A percentile compares a stretch with the other conserved stretches of the same genome.
Evolutionary conservation across 2,329 filamentous ascomycete species (phyloP).

Genomic region (Phialemoniopsis sp.): DNA sequence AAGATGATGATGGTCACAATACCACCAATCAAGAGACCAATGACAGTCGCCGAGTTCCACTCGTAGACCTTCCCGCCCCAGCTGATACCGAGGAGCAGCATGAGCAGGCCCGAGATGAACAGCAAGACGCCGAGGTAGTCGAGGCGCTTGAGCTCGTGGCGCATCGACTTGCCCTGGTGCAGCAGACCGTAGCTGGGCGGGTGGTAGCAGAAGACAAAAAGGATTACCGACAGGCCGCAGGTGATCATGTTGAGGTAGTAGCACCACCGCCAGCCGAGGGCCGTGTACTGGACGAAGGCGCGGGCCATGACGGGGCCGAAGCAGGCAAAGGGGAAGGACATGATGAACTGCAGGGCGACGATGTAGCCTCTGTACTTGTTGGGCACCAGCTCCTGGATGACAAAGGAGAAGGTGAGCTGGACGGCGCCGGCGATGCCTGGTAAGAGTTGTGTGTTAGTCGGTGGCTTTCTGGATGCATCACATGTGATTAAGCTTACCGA

Average conservation of each 20-base stretch:
- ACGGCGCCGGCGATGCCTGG: conserved; percentile 30
- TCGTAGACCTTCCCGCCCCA: conserved; percentile 6
- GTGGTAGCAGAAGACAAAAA: conserved; percentile 1
- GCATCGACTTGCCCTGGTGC: not conserved
- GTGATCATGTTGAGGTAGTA: conserved; percentile 1
- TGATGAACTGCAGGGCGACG: conserved; percentile 29
- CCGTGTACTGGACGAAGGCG: not conserved
- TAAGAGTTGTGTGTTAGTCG: too few species aligned
- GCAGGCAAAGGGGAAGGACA: conserved; percentile 28
- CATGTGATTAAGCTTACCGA: too few species aligned
- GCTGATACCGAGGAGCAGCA: conserved; percentile 6
- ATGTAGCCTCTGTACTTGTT: conserved; percentile 30
- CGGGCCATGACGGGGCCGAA: conserved; percentile 39
- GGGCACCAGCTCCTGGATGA: conserved; percentile 35
- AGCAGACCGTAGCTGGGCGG: not conserved
- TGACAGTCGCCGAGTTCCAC: conserved; percentile 4
- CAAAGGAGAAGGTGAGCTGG: conserved; percentile 31
- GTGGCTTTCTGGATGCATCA: too few species aligned
- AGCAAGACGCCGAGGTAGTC: conserved; percentile 5
- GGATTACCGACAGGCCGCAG: conserved; percentile 4
- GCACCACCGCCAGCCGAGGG: conserved; percentile 1
- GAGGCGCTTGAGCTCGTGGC: conserved; percentile 3
- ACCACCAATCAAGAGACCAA: too few species aligned
- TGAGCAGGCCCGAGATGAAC: conserved; percentile 4
- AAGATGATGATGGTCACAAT: too few species aligned